A percentile compares a stretch with the other conserved stretches of the same genome.
phyloP scores from a whole-genome alignment of 1,284 basidiomycete species.

The Trichosporon faecale region DNA sequence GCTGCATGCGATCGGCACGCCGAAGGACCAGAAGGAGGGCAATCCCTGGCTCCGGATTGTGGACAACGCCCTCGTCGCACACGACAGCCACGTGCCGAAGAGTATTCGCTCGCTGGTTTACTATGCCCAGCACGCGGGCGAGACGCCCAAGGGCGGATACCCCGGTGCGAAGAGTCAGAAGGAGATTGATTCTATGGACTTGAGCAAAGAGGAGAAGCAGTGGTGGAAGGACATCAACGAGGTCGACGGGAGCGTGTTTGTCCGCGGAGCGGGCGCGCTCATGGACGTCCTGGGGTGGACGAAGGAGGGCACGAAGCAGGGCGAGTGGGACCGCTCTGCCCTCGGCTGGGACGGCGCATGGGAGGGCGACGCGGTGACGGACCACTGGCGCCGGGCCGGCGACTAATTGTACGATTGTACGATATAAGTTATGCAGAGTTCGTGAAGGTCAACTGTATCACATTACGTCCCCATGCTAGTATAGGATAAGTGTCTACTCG shows the following conservation, averaged over 20 bases:
- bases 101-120: slow-evolving; percentile 60
- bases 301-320: slow-evolving; percentile 54
- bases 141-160: slow-evolving; percentile 53
- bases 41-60: slow-evolving; percentile 64
- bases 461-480: slow-evolving; percentile 13
- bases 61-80: slow-evolving; percentile 58
- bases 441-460: background rate
- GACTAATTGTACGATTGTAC: background rate
- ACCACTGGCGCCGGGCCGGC: background rate
- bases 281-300: slow-evolving; percentile 65
- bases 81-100: slow-evolving; percentile 63
- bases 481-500: slow-evolving; percentile 9
- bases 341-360: slow-evolving; percentile 69
- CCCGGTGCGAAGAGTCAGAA: slow-evolving; percentile 52
- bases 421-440: background rate
- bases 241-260: slow-evolving; percentile 64
- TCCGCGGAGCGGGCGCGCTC: slow-evolving; percentile 62
- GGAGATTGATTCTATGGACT: slow-evolving; percentile 46
- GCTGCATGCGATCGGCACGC: slow-evolving; percentile 26
- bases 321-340: slow-evolving; percentile 61
- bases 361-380: slow-evolving; percentile 42
- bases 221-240: slow-evolving; percentile 50
- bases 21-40: slow-evolving; percentile 41
- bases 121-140: slow-evolving; percentile 58
- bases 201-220: slow-evolving; percentile 47